Percentiles rank a stretch among this genome's conserved stretches.
phyloP scores from a whole-genome alignment of 1,139 yeast species.

The Pneumocystis murina region DNA sequence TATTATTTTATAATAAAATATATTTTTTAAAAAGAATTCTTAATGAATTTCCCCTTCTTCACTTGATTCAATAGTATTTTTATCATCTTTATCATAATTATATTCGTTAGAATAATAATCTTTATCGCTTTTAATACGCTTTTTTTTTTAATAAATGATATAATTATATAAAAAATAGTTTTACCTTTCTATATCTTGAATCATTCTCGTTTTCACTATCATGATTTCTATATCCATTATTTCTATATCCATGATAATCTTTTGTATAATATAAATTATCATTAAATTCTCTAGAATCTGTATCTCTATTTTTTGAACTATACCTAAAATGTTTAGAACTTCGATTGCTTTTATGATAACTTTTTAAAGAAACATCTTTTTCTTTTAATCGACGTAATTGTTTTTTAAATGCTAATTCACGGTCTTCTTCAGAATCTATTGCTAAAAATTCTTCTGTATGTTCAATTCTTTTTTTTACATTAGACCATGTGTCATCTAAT shows the following conservation, averaged over 20 bases:
- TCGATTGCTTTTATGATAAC: slow-evolving; percentile 12
- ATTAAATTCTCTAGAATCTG: slow-evolving; percentile 2
- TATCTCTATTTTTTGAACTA: not conserved
- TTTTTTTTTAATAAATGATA: not conserved
- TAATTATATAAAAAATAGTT: not conserved
- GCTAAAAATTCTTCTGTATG: slow-evolving; percentile 25
- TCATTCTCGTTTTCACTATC: not conserved
- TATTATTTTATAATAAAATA: no score
- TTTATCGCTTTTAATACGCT: slow-evolving; percentile 1
- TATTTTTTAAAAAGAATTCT: not conserved
- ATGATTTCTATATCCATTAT: not conserved
- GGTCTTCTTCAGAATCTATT: slow-evolving; percentile 24
- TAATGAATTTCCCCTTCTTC: slow-evolving; percentile 10
- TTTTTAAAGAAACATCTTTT: slow-evolving; percentile 15
- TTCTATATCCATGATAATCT: not conserved
- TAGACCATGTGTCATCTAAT: slow-evolving; percentile 27
- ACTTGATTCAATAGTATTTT: slow-evolving; percentile 2
- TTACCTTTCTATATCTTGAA: not conserved
- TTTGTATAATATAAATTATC: not conserved
- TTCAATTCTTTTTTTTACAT: slow-evolving; percentile 22
- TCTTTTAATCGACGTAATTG: slow-evolving; percentile 22
- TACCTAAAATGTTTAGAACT: slow-evolving; percentile 9
- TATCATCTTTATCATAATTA: not conserved
- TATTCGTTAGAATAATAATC: not conserved
- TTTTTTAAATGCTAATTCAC: slow-evolving; percentile 24